Conservation (phyloP, 306 rosid genomes). For the Luffa aegyptiaca region DNA sequence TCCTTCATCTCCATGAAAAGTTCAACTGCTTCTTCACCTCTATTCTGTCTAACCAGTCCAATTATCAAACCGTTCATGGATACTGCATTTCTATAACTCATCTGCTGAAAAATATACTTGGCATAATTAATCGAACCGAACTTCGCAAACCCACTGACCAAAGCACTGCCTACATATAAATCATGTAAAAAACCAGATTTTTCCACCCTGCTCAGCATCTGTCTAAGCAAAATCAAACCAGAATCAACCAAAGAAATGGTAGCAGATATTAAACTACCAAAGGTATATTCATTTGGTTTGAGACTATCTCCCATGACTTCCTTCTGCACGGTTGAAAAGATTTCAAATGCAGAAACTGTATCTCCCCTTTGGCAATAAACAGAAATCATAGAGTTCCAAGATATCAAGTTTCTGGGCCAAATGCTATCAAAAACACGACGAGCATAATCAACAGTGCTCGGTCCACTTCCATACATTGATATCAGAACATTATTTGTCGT, state of each 20-base stretch:
- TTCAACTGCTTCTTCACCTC: constrained; percentile 68
- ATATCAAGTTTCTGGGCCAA: constrained; percentile 30
- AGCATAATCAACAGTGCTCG: constrained; percentile 43
- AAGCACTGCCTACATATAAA: constrained; percentile 81
- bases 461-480: constrained; percentile 63
- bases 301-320: constrained; percentile 20
- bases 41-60: constrained; percentile 70
- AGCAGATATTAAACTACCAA: constrained; percentile 64
- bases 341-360: constrained; percentile 44
- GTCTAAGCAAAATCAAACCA: constrained; percentile 49
- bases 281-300: constrained; percentile 68
- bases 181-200: constrained; percentile 53
- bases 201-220: constrained; percentile 46
- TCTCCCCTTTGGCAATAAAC: constrained; percentile 62
- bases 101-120: constrained; percentile 49
- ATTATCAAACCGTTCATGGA: constrained; percentile 86
- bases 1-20: constrained; percentile 55
- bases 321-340: constrained; percentile 57
- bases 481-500: constrained; percentile 60
- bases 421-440: constrained; percentile 47
- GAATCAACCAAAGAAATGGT: constrained; percentile 33
- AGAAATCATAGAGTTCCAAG: constrained; percentile 86
- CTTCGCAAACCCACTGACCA: constrained; percentile 72
- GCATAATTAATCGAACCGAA: constrained; percentile 45
- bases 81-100: constrained; percentile 58